A percentile compares a stretch with the other conserved stretches of the same genome.
These are phyloP conservation scores for Suillus lakei DNA, from an alignment of 768 basidiomycete genomes.

Conservation along the genomic window DNA sequence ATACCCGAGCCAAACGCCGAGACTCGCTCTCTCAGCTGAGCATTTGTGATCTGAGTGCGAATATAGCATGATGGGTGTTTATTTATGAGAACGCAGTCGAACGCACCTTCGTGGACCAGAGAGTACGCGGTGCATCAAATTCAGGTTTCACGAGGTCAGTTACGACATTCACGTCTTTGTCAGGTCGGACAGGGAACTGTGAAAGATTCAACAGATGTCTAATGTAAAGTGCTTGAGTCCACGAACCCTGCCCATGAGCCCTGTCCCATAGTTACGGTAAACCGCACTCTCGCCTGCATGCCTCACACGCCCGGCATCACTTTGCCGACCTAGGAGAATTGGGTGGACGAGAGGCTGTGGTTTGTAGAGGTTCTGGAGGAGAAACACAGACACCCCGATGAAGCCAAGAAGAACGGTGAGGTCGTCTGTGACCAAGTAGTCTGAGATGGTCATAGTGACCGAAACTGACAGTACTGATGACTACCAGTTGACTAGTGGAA, in stretches of 20 bases:
- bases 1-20: conserved; percentile 77
- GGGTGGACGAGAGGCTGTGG: conserved; percentile 90
- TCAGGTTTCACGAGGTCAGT: conserved; percentile 72
- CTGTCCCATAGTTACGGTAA: conserved; percentile 90
- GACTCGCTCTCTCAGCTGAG: conserved; percentile 69
- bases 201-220: conserved; percentile 1
- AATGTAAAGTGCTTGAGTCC: conserved; percentile 7
- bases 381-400: conserved; percentile 75
- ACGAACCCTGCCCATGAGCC: conserved; percentile 78
- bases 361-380: conserved; percentile 78
- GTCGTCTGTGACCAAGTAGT: conserved; percentile 78
- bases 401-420: conserved; percentile 77
- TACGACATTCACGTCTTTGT: conserved; percentile 71
- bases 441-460: conserved; percentile 47
- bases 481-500: neutral
- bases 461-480: conserved; percentile 3
- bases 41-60: conserved; percentile 68
- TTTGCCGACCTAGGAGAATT: conserved; percentile 91
- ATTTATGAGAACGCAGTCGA: neutral
- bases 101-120: conserved; percentile 79
- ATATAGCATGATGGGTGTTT: conserved; percentile 1
- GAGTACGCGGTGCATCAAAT: conserved; percentile 66
- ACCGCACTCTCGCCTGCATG: conserved; percentile 84
- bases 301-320: conserved; percentile 83
- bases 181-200: conserved; percentile 76